phyloP scores from a whole-genome alignment of 1,284 basidiomycete species.

The Tilletia setariae region DNA sequence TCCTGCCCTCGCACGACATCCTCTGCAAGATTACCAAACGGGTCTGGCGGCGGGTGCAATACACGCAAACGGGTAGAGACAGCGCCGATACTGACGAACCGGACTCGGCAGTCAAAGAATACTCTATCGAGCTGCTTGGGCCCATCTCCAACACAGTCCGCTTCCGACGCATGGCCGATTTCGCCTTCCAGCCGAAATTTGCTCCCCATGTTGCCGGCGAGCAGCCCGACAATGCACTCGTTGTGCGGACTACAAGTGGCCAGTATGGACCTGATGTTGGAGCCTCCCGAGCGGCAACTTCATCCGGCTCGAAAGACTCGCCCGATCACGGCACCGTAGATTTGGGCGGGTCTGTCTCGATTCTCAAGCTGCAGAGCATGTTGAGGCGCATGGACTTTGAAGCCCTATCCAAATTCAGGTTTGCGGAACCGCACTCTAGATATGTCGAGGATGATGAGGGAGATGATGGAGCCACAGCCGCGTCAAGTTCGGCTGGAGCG shows the following conservation, averaged over 20 bases:
- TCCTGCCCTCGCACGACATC: constrained; percentile 33
- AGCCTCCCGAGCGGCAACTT: neutral
- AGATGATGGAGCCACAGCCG: neutral
- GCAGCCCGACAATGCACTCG: neutral
- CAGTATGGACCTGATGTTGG: neutral
- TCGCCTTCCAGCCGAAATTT: constrained; percentile 38
- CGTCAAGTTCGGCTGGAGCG: neutral
- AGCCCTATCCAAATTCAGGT: constrained; percentile 28
- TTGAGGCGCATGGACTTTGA: constrained; percentile 39
- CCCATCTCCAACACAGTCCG: constrained; percentile 75
- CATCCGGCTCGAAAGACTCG: neutral
- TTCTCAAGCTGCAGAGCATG: constrained; percentile 30
- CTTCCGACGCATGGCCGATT: constrained; percentile 63
- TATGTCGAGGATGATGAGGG: constrained; percentile 25
- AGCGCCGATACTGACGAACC: neutral
- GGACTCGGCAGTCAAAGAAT: constrained; percentile 57
- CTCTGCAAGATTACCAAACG: constrained; percentile 33
- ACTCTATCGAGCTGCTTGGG: constrained; percentile 73
- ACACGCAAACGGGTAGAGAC: too few species aligned
- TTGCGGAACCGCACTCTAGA: constrained; percentile 32
- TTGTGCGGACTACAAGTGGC: neutral
- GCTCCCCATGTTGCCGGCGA: constrained; percentile 1
- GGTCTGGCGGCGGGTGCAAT: constrained; percentile 24
- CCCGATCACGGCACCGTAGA: neutral
- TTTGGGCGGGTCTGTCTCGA: constrained; percentile 2